Percentiles rank a stretch among this genome's conserved stretches.
phyloP scores from a whole-genome alignment of 2,329 filamentous ascomycete genomes.

The Nemania sp. region DNA sequence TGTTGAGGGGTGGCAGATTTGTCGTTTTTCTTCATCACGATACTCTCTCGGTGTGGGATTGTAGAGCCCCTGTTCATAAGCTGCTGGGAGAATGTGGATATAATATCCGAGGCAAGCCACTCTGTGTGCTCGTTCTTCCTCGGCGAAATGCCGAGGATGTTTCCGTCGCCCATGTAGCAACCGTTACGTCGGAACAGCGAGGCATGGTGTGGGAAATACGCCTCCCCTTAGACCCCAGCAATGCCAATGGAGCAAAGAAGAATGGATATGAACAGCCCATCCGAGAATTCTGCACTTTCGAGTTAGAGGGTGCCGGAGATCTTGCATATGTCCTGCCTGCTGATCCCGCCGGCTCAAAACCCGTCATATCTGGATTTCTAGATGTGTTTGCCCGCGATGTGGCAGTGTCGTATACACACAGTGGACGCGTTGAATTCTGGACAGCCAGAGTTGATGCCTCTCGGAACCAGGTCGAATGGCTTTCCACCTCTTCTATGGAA shows the following conservation, averaged over 20 bases:
- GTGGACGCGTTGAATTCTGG: conserved; percentile 84
- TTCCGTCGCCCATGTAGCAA: conserved; percentile 78
- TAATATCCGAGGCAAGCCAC: conserved; percentile 73
- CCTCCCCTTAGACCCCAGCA: conserved; percentile 63
- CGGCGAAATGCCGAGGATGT: conserved; percentile 67
- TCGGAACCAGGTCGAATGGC: conserved; percentile 77
- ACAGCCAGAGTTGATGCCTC: conserved; percentile 77
- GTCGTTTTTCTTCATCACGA: conserved; percentile 82
- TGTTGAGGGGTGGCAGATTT: conserved; percentile 81
- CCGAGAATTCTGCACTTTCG: conserved; percentile 77
- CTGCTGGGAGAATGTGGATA: conserved; percentile 72
- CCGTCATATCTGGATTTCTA: conserved; percentile 79
- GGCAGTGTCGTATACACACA: conserved; percentile 83
- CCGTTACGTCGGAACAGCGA: conserved; percentile 80
- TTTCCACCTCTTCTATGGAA: conserved; percentile 83
- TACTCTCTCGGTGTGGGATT: conserved; percentile 83
- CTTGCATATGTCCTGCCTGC: conserved; percentile 80
- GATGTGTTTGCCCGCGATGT: conserved; percentile 89
- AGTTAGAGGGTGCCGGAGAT: conserved; percentile 70
- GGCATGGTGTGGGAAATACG: conserved; percentile 85
- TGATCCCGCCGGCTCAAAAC: conserved; percentile 82
- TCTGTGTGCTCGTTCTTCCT: conserved; percentile 84
- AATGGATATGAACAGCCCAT: conserved; percentile 60
- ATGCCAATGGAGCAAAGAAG: conserved; percentile 41
- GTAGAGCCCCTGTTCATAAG: conserved; percentile 68